Percentiles rank a stretch among this genome's conserved stretches.
Conservation (phyloP, 306 rosid species). For the Acacia melanoxylon region DNA sequence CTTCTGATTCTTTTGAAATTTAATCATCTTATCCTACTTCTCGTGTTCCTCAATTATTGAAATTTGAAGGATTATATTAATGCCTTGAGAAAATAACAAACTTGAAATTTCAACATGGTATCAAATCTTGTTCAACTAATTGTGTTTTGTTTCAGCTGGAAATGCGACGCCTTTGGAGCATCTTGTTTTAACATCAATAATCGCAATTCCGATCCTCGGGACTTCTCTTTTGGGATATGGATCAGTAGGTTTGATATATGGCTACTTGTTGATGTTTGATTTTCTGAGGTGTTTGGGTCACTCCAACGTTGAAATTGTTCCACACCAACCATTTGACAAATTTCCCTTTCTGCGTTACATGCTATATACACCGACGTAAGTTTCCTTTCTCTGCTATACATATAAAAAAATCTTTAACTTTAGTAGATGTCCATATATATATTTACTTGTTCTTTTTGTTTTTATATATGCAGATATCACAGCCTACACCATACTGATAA, state of each 20-base stretch:
- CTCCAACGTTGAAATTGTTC: conserved; percentile 71
- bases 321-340: conserved; percentile 49
- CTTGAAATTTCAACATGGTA: too few species aligned
- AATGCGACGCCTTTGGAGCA: conserved; percentile 68
- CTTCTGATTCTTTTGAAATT: neutral
- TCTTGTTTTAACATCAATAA: conserved; percentile 42
- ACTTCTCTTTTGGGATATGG: conserved; percentile 66
- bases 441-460: neutral
- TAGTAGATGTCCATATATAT: neutral
- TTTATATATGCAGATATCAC: conserved; percentile 58
- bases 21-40: neutral
- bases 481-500: conserved; percentile 71
- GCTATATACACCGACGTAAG: conserved; percentile 86
- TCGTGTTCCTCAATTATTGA: neutral
- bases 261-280: conserved; percentile 62
- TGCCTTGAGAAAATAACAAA: too few species aligned
- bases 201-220: conserved; percentile 72
- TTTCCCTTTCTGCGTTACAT: conserved; percentile 62
- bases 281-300: conserved; percentile 80
- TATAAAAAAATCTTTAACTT: neutral
- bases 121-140: neutral
- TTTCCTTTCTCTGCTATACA: neutral
- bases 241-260: conserved; percentile 51
- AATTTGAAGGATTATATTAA: too few species aligned
- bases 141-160: conserved; percentile 52